Evolutionary conservation across 2,329 filamentous ascomycete genomes (phyloP).

Genomic region (Albifimbria verrucaria): DNA sequence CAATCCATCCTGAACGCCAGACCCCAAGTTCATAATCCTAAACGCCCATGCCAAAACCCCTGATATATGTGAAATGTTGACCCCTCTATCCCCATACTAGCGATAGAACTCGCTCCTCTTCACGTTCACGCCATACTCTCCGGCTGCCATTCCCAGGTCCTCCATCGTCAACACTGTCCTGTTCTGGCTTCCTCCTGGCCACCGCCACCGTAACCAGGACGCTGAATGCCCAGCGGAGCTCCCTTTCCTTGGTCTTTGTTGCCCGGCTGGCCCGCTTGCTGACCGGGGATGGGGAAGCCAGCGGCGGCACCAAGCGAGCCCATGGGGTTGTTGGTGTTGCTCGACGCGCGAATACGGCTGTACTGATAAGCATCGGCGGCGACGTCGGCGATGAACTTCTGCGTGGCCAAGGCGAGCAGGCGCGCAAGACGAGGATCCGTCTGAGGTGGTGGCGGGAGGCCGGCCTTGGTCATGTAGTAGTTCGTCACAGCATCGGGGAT

Average conservation of each 20-base stretch:
- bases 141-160: slow-evolving; percentile 95
- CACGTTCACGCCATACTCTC: slow-evolving; percentile 95
- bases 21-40: not conserved
- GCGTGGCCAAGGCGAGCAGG: slow-evolving; percentile 92
- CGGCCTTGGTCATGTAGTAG: slow-evolving; percentile 96
- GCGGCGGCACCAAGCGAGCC: slow-evolving; percentile 76
- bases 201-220: slow-evolving; percentile 80
- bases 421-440: slow-evolving; percentile 88
- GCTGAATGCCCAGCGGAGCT: slow-evolving; percentile 68
- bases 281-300: slow-evolving; percentile 63
- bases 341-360: slow-evolving; percentile 85
- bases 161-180: slow-evolving; percentile 97
- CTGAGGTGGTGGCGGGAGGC: slow-evolving; percentile 86
- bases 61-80: not conserved
- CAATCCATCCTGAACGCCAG: not conserved
- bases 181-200: slow-evolving; percentile 83
- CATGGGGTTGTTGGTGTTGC: slow-evolving; percentile 82
- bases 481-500: slow-evolving; percentile 97
- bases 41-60: not conserved
- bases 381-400: slow-evolving; percentile 98
- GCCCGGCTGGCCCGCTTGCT: slow-evolving; percentile 54
- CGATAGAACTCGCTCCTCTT: slow-evolving; percentile 97
- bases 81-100: slow-evolving; percentile 32
- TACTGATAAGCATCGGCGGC: slow-evolving; percentile 98
- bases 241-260: slow-evolving; percentile 55